Percentiles rank a stretch among this genome's conserved stretches.
phyloP scores from a whole-genome alignment of 106 monocot species.

The Dendrobium nobile region DNA sequence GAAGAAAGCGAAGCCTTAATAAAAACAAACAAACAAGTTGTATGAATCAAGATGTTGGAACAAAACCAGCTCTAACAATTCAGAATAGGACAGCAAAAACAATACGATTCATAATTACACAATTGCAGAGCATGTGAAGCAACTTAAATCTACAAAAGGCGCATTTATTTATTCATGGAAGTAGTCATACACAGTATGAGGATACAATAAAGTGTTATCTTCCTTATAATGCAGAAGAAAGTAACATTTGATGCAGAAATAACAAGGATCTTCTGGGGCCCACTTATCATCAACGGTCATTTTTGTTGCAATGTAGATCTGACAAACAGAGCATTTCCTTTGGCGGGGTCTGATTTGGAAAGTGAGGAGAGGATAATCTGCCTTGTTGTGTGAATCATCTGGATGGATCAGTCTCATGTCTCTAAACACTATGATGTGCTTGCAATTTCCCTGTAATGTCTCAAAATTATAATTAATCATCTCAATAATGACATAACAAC shows the following conservation, averaged over 20 bases:
- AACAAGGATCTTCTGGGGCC: conserved; percentile 69
- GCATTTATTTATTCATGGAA: conserved; percentile 29
- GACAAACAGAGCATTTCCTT: conserved; percentile 68
- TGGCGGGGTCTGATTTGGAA: conserved; percentile 37
- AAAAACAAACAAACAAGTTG: too few relatives aligned
- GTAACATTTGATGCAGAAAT: conserved; percentile 90
- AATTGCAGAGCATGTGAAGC: too few relatives aligned
- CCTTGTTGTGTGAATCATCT: conserved; percentile 54
- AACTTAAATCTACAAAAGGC: too few relatives aligned
- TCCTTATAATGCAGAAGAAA: conserved; percentile 94
- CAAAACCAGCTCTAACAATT: too few relatives aligned
- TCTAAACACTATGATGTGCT: conserved; percentile 73
- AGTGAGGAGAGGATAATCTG: conserved; percentile 63
- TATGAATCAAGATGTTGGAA: too few relatives aligned
- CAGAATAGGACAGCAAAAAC: too few relatives aligned
- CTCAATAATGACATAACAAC: neutral
- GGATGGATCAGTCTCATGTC: conserved; percentile 85
- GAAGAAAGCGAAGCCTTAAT: too few relatives aligned
- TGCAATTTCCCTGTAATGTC: conserved; percentile 75
- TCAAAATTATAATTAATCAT: neutral
- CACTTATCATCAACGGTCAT: conserved; percentile 85
- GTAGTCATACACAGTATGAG: conserved; percentile 64
- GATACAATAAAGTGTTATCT: conserved; percentile 65
- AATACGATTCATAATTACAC: too few relatives aligned
- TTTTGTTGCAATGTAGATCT: conserved; percentile 62